Conservation (phyloP, 176 grass and related monocot species). For the Pontederia crassipes region DNA sequence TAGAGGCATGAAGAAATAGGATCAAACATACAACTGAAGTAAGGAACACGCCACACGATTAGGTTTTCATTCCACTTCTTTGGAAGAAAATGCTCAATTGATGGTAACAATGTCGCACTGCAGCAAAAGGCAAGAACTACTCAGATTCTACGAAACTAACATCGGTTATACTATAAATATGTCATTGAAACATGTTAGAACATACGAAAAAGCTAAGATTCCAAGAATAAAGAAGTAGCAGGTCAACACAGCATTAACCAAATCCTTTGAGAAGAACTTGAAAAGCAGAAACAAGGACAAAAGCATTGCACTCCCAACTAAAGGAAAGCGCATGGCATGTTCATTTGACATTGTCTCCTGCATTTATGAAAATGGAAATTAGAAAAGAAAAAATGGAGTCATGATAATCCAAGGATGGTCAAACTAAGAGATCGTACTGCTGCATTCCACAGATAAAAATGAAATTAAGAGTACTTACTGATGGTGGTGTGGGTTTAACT, state of each 20-base stretch:
- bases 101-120: constrained; percentile 84
- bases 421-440: too few relatives aligned
- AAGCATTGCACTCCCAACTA: constrained; percentile 96
- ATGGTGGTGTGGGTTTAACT: constrained; percentile 74
- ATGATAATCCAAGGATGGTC: too few relatives aligned
- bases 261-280: constrained; percentile 94
- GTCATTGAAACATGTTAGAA: background rate
- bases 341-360: constrained; percentile 97
- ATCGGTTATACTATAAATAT: background rate
- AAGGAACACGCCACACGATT: constrained; percentile 50
- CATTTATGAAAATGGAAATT: constrained; percentile 1
- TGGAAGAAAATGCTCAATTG: constrained; percentile 67
- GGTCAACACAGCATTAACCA: constrained; percentile 85
- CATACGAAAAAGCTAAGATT: constrained; percentile 70
- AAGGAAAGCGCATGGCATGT: constrained; percentile 90
- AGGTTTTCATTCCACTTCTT: constrained; percentile 61
- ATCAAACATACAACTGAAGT: constrained; percentile 50
- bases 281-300: constrained; percentile 83
- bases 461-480: constrained; percentile 39
- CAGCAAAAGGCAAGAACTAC: constrained; percentile 4
- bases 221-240: constrained; percentile 97
- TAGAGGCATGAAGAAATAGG: background rate
- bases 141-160: background rate
- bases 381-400: background rate
- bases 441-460: too few relatives aligned